Evolutionary conservation across 495 filamentous ascomycete species (phyloP).

Genomic region (Echria macrotheca): DNA sequence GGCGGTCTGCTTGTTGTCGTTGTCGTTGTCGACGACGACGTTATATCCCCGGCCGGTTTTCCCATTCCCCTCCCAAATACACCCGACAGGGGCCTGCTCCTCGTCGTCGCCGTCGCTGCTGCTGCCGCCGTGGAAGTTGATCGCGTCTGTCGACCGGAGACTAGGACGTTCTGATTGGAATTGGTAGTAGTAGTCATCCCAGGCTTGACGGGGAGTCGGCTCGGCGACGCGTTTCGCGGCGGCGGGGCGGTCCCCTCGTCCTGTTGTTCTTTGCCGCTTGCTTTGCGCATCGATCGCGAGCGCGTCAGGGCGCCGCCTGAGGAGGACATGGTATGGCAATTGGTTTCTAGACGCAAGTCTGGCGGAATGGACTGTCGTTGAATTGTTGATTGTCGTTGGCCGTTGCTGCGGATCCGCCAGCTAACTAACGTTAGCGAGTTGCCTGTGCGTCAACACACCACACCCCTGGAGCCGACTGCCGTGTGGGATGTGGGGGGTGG

Average conservation of each 20-base stretch:
- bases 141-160: too few relatives aligned
- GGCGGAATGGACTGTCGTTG: too few relatives aligned
- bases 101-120: background rate
- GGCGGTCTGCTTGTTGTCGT: constrained; percentile 3
- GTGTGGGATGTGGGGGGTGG: too few relatives aligned
- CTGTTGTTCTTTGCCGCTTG: constrained; percentile 15
- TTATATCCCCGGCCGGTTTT: too few relatives aligned
- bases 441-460: background rate
- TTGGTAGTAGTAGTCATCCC: constrained; percentile 15
- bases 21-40: too few relatives aligned
- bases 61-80: too few relatives aligned
- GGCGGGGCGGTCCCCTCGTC: constrained; percentile 6
- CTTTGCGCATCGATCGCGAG: constrained; percentile 42
- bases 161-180: too few relatives aligned
- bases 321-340: constrained; percentile 19
- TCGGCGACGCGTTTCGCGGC: constrained; percentile 36
- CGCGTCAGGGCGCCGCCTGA: constrained; percentile 32
- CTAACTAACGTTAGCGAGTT: constrained; percentile 3
- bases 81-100: constrained; percentile 12
- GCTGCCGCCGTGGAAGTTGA: constrained; percentile 11
- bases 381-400: too few relatives aligned
- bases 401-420: too few relatives aligned
- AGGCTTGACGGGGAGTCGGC: constrained; percentile 42
- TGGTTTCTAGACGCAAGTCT: background rate
- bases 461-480: background rate